phyloP scores from a whole-genome alignment of 2,329 filamentous ascomycete genomes.

The Periconia macrospinosa region DNA sequence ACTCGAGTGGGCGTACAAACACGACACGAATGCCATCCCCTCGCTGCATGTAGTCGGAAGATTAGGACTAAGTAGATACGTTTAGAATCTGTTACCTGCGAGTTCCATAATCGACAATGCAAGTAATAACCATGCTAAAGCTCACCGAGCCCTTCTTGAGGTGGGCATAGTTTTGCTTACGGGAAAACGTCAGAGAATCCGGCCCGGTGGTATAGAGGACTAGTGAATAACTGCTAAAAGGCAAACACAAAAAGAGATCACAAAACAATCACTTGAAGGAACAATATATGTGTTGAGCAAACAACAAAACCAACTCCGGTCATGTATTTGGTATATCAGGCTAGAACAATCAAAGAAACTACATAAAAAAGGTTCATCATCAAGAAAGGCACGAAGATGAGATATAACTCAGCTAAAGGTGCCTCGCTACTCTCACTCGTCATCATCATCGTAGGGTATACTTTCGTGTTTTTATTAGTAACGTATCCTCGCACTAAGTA shows the following conservation, averaged over 20 bases:
- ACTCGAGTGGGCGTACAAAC: not conserved
- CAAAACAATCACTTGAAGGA: not conserved
- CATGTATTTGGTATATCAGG: not conserved
- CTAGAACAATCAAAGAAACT: not conserved
- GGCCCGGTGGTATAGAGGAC: too few relatives aligned
- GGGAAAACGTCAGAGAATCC: too few relatives aligned
- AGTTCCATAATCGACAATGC: conserved; percentile 1
- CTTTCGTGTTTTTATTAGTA: too few relatives aligned
- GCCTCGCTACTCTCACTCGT: too few relatives aligned
- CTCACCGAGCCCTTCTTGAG: too few relatives aligned
- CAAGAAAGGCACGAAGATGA: too few relatives aligned
- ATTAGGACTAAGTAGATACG: conserved; percentile 6
- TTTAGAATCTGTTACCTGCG: not conserved
- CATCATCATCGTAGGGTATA: too few relatives aligned
- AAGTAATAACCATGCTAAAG: too few relatives aligned
- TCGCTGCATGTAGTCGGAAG: conserved; percentile 12
- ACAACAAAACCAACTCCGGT: not conserved
- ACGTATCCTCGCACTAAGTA: not conserved
- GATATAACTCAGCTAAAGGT: too few relatives aligned
- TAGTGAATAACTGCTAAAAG: too few relatives aligned
- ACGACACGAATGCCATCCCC: not conserved
- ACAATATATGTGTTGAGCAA: not conserved
- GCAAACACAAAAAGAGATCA: not conserved
- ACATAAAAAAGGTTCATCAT: not conserved
- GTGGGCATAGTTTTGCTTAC: too few relatives aligned